Conservation (phyloP, 805 yeast genomes). For the Candida krabiensis region DNA sequence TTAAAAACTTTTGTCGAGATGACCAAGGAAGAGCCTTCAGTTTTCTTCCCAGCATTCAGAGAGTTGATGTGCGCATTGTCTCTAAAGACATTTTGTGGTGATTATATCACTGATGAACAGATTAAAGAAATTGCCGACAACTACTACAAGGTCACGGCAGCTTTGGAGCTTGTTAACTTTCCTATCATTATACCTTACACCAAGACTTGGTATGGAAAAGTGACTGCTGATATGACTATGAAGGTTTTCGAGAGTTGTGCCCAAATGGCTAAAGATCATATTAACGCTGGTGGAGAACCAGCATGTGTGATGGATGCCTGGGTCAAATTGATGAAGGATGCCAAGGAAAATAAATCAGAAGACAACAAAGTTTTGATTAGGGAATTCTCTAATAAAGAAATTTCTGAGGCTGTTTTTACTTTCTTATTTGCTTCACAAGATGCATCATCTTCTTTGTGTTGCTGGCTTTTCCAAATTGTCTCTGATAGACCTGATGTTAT, state of each 20-base stretch:
- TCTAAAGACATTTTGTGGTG: constrained; percentile 92
- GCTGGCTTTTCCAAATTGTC: constrained; percentile 96
- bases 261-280: constrained; percentile 76
- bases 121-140: constrained; percentile 87
- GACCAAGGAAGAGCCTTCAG: constrained; percentile 60
- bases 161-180: constrained; percentile 95
- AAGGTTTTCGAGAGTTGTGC: constrained; percentile 88
- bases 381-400: constrained; percentile 86
- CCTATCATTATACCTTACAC: constrained; percentile 95
- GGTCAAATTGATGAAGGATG: constrained; percentile 82
- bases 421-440: constrained; percentile 97
- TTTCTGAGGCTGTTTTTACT: constrained; percentile 94
- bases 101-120: constrained; percentile 89
- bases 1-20: constrained; percentile 60
- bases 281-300: constrained; percentile 75
- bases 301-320: constrained; percentile 94
- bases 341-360: constrained; percentile 48
- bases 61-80: constrained; percentile 95
- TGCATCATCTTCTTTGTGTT: constrained; percentile 94
- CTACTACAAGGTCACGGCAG: constrained; percentile 90
- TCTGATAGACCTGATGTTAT: constrained; percentile 94
- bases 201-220: constrained; percentile 97
- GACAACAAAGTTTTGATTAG: constrained; percentile 63
- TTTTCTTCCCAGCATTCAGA: constrained; percentile 91
- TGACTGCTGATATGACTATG: constrained; percentile 93